These are phyloP conservation scores for Dicorynia guianensis DNA, from an alignment of 306 rosid genomes.

Conservation along the genomic window DNA sequence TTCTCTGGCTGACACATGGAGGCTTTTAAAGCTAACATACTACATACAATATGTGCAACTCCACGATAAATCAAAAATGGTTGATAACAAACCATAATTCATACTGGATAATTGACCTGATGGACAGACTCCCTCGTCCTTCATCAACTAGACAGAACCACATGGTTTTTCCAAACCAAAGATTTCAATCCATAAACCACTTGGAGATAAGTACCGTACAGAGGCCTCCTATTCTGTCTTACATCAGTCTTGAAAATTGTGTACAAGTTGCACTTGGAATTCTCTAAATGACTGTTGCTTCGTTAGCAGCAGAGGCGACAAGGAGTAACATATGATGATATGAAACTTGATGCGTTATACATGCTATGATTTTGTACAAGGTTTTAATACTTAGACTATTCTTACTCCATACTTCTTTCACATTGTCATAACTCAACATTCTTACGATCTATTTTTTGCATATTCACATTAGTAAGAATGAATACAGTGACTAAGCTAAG, in stretches of 20 bases:
- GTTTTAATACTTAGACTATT: slow-evolving; percentile 1
- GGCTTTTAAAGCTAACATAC: slow-evolving; percentile 12
- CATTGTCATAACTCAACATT: background rate
- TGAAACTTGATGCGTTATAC: background rate
- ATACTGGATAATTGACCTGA: slow-evolving; percentile 5
- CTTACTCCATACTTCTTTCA: background rate
- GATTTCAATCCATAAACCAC: background rate
- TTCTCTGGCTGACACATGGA: slow-evolving; percentile 10
- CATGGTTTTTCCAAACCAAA: slow-evolving; percentile 21
- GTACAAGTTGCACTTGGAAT: slow-evolving; percentile 24
- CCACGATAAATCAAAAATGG: slow-evolving; percentile 12
- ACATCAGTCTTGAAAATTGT: slow-evolving; percentile 27
- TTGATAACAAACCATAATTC: slow-evolving; percentile 9
- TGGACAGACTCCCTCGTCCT: slow-evolving; percentile 3
- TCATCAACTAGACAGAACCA: background rate
- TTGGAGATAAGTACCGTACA: background rate
- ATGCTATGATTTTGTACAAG: slow-evolving; percentile 2
- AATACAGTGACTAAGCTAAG: background rate
- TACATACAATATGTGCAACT: slow-evolving; percentile 10
- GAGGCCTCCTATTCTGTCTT: slow-evolving; percentile 13
- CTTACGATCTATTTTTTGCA: slow-evolving; percentile 13
- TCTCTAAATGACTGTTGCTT: slow-evolving; percentile 5
- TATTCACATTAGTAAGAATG: slow-evolving; percentile 21
- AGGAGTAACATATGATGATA: background rate
- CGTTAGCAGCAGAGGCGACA: slow-evolving; percentile 13